A percentile compares a stretch with the other conserved stretches of the same genome.
Conservation (phyloP, 2,329 filamentous ascomycete genomes). For the Ascochyta clinopodiicola region DNA sequence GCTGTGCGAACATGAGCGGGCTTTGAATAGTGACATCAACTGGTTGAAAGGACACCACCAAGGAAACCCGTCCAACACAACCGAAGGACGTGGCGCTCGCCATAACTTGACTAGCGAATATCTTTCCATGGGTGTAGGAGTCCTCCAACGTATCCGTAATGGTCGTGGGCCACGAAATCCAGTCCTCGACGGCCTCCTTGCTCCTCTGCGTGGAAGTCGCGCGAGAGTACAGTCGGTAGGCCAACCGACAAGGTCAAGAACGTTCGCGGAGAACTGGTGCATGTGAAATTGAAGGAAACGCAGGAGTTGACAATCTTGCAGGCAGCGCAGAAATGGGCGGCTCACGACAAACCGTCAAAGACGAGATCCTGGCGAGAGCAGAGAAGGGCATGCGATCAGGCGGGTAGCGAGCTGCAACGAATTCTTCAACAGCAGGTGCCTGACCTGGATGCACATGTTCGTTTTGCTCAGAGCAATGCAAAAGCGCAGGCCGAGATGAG, state of each 20-base stretch:
- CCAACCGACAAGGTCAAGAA: slow-evolving; percentile 11
- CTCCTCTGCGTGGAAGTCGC: background rate
- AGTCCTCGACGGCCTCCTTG: slow-evolving; percentile 28
- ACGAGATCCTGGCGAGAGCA: background rate
- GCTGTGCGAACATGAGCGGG: slow-evolving; percentile 17
- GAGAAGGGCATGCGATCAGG: background rate
- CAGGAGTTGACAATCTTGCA: slow-evolving; percentile 22
- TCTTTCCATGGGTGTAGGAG: slow-evolving; percentile 12
- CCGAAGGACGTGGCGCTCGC: background rate
- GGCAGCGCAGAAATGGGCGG: slow-evolving; percentile 21
- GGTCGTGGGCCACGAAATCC: slow-evolving; percentile 20
- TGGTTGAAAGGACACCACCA: background rate
- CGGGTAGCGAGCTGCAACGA: background rate
- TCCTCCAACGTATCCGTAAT: slow-evolving; percentile 22
- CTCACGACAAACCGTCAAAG: background rate
- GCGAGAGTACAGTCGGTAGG: background rate
- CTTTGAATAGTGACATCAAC: slow-evolving; percentile 1
- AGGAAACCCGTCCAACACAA: background rate
- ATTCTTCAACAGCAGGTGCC: background rate
- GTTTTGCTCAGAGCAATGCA: slow-evolving; percentile 2
- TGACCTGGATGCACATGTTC: slow-evolving; percentile 6
- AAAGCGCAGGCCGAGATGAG: background rate
- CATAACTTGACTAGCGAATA: background rate
- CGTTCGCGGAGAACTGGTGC: slow-evolving; percentile 11
- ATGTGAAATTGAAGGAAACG: slow-evolving; percentile 14